These are phyloP conservation scores for Russula lepida DNA, from an alignment of 768 basidiomycete genomes.

Conservation along the genomic window DNA sequence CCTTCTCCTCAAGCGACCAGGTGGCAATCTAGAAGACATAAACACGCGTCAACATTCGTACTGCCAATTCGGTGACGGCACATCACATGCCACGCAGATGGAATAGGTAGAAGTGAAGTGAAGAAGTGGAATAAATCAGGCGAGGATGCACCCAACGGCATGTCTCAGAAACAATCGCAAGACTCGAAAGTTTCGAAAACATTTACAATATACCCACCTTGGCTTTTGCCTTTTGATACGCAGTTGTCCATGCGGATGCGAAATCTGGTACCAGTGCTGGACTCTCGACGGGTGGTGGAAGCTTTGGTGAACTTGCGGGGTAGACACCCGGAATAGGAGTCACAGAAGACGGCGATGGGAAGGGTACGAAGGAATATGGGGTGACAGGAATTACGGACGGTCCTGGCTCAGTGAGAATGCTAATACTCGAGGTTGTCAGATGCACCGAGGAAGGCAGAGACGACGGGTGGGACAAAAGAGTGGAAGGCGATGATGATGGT, in stretches of 20 bases:
- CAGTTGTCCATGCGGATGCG: constrained; percentile 44
- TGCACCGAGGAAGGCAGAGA: neutral
- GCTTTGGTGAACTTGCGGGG: constrained; percentile 44
- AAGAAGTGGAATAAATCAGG: neutral
- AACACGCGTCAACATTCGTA: neutral
- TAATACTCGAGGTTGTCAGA: neutral
- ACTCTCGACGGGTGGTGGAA: constrained; percentile 45
- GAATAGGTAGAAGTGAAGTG: neutral
- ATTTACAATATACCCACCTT: constrained; percentile 6
- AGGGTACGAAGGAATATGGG: constrained; percentile 9
- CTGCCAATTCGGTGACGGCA: neutral
- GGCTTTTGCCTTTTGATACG: constrained; percentile 48
- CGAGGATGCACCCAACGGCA: neutral
- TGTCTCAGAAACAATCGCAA: neutral
- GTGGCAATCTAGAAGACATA: constrained; percentile 9
- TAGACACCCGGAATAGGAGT: constrained; percentile 45
- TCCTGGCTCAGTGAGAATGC: neutral
- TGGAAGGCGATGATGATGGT: neutral
- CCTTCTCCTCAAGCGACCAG: constrained; percentile 19
- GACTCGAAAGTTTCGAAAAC: neutral
- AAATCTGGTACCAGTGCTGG: constrained; percentile 42
- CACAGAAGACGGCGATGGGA: constrained; percentile 34
- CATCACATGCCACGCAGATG: neutral
- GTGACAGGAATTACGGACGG: constrained; percentile 7
- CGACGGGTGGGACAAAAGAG: neutral